These are phyloP conservation scores for Actinomortierella ambigua DNA, from an alignment of 371 early-diverging fungal species.

Conservation along the genomic window DNA sequence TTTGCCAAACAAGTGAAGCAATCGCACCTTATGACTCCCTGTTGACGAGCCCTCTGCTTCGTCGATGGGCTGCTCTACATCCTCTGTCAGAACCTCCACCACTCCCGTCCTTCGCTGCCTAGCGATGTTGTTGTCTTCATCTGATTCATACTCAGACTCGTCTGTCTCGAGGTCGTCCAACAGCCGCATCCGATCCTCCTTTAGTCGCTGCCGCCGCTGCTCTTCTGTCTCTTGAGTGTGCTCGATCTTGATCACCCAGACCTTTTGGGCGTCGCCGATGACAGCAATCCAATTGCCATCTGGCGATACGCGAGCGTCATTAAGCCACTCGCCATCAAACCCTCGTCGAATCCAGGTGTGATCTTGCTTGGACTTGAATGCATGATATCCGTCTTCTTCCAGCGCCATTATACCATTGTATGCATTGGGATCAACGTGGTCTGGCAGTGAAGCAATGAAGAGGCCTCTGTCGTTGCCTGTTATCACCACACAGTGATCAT, in stretches of 20 bases:
- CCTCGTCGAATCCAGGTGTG: slow-evolving; percentile 36
- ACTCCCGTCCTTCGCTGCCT: no score
- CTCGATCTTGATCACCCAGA: slow-evolving; percentile 44
- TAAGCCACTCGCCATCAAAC: slow-evolving; percentile 54
- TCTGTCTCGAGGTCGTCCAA: slow-evolving; percentile 13
- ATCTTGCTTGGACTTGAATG: slow-evolving; percentile 17
- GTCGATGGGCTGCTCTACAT: no score
- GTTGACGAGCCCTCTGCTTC: no score
- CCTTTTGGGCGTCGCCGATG: slow-evolving; percentile 55
- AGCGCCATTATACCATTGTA: neutral
- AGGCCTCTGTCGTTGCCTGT: slow-evolving; percentile 27
- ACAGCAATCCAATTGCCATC: slow-evolving; percentile 55
- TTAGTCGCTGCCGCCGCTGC: slow-evolving; percentile 16
- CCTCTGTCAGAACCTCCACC: no score
- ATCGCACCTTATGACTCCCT: slow-evolving; percentile 2
- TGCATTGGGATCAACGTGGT: slow-evolving; percentile 12
- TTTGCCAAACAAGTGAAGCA: slow-evolving; percentile 28
- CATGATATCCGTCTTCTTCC: slow-evolving; percentile 2
- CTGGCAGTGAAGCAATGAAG: slow-evolving; percentile 28
- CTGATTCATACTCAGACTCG: slow-evolving; percentile 14
- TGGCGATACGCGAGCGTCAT: slow-evolving; percentile 61
- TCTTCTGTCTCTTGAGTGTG: slow-evolving; percentile 41
- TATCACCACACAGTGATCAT: slow-evolving; percentile 37
- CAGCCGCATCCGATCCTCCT: slow-evolving; percentile 1
- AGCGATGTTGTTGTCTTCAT: neutral